phyloP scores from a whole-genome alignment of 2,329 filamentous ascomycete genomes.

The Aspergillus awamori region DNA sequence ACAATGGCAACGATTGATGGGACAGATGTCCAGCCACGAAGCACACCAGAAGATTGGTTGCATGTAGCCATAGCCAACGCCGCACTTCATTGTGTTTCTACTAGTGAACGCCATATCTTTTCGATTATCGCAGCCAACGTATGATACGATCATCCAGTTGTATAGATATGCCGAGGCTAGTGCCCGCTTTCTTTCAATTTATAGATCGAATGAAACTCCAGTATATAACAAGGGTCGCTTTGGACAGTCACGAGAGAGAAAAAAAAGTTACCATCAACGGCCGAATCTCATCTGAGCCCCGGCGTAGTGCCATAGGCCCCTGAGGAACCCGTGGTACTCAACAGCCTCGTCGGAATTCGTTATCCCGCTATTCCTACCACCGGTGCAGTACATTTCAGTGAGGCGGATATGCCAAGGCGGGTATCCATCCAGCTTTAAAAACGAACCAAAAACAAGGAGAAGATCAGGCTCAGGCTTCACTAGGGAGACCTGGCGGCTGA shows the following conservation, averaged over 20 bases:
- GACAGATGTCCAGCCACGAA: background rate
- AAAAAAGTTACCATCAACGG: constrained; percentile 43
- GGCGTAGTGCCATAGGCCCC: constrained; percentile 80
- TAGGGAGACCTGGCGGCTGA: constrained; percentile 7
- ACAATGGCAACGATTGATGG: background rate
- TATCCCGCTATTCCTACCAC: constrained; percentile 42
- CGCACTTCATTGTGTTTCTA: too few species aligned
- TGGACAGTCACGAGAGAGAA: background rate
- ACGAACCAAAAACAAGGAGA: constrained; percentile 81
- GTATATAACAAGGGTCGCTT: background rate
- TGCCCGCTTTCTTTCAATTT: background rate
- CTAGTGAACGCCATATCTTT: background rate
- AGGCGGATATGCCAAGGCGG: constrained; percentile 95
- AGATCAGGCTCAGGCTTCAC: constrained; percentile 90
- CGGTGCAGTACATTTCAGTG: constrained; percentile 83
- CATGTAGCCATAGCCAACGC: background rate
- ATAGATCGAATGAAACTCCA: too few species aligned
- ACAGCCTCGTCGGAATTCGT: constrained; percentile 56
- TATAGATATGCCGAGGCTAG: background rate
- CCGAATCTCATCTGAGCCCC: constrained; percentile 88
- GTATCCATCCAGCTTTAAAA: constrained; percentile 83
- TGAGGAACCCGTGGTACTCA: constrained; percentile 90
- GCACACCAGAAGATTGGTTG: background rate
- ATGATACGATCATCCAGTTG: background rate
- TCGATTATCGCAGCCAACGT: background rate